Conservation (phyloP, 2,329 filamentous ascomycete species). For the Neonectria hederae region DNA sequence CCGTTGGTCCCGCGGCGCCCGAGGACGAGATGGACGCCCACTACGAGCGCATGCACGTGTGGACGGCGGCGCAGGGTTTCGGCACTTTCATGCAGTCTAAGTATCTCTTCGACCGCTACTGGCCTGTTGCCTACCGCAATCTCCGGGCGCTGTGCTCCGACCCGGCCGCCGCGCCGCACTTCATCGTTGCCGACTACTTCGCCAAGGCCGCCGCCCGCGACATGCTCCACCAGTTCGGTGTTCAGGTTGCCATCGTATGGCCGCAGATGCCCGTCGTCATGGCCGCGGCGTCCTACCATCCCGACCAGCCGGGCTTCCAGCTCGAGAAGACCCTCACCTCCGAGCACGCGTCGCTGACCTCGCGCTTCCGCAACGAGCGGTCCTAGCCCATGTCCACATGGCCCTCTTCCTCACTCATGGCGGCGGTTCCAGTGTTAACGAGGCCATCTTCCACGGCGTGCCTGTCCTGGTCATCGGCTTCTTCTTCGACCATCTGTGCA, state of each 20-base stretch:
- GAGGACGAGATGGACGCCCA: slow-evolving; percentile 45
- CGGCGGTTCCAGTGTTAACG: slow-evolving; percentile 53
- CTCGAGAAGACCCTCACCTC: slow-evolving; percentile 48
- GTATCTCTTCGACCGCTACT: slow-evolving; percentile 50
- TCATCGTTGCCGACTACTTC: slow-evolving; percentile 56
- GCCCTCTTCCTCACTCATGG: slow-evolving; percentile 53
- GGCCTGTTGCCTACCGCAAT: slow-evolving; percentile 43
- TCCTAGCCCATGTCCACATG: slow-evolving; percentile 48
- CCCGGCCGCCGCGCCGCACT: slow-evolving; percentile 44
- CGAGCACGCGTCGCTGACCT: slow-evolving; percentile 50
- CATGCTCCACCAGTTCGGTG: slow-evolving; percentile 48
- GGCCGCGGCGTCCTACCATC: slow-evolving; percentile 51
- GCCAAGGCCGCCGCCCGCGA: slow-evolving; percentile 53
- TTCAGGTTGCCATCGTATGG: slow-evolving; percentile 49
- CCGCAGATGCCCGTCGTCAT: slow-evolving; percentile 54
- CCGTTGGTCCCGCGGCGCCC: slow-evolving; percentile 43
- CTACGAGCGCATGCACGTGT: slow-evolving; percentile 48
- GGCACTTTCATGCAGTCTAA: slow-evolving; percentile 48
- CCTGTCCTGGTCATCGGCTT: slow-evolving; percentile 49
- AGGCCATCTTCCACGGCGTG: slow-evolving; percentile 51
- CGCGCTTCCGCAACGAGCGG: slow-evolving; percentile 50
- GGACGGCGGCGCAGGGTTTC: slow-evolving; percentile 46
- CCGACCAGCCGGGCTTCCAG: slow-evolving; percentile 54
- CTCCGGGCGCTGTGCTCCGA: slow-evolving; percentile 31
- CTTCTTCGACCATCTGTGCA: slow-evolving; percentile 55